Base-by-base conservation (phyloP, 441 rosid genomes). In the Biscutella laevigata region DNA sequence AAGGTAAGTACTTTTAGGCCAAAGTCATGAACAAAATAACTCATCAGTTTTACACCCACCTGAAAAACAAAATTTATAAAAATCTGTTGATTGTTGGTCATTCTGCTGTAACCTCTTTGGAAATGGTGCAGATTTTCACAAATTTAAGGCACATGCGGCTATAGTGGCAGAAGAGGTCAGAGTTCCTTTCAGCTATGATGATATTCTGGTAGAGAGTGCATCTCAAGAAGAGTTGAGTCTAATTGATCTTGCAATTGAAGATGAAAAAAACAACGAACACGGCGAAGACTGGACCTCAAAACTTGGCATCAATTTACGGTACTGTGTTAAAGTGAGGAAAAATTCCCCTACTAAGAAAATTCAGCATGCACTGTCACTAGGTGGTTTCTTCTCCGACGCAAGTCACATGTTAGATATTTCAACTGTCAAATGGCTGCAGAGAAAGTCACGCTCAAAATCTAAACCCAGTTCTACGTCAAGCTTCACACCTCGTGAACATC, bases 231-330 rank as follows among this genome's bases (percentile, higher is more conserved):
- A 89, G 62, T 69, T 89, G 53, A 79, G 76, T 61, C 71, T 86
- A 86, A 83, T 89, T 68, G 82, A 75, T 74, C 75, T 79, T 69
- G 95, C 97, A 37, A 83, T 94, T 52, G 87, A 77, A 57, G 82
- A 73, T 54, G 88, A 82, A 59, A 77, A 79, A 57, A 65, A 50
- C 22, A 73, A 67, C 50, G 82, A 74, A 66, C 55, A 62, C 55
- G 73, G 74, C n/a, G 79, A 73, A 63, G 99, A 94, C 59, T 94
- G 99, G 99, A 89, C 96, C 51, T 80, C 94, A 28, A 67, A 71
- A 64, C 69, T 89, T 65, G 96, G 94, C 51, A 71, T 94, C 62
- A 94, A 94, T 72, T 78, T 94, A 66, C 76, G 64, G 46, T 68
- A 75, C 53, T 86, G 88, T 70, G 84, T 89, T 55, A 89, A 79